Conservation (phyloP, 192 early-diverging fungal genomes). For the Linnemannia elongata region DNA sequence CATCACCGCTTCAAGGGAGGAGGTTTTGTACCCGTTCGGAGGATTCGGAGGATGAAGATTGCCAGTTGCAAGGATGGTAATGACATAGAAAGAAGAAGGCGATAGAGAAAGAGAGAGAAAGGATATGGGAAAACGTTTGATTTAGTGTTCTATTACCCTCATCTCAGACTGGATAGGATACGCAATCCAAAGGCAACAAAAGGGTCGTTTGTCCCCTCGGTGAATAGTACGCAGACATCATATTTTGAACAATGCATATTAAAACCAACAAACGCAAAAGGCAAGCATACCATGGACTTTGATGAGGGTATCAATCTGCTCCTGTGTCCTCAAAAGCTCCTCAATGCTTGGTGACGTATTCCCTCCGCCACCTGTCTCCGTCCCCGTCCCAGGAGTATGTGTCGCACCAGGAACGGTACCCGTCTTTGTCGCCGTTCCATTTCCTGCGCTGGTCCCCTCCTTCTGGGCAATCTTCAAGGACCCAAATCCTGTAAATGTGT, state of each 20-base stretch:
- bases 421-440: neutral
- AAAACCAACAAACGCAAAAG: neutral
- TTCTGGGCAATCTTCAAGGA: conserved; percentile 23
- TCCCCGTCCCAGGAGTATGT: neutral
- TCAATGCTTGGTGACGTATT: neutral
- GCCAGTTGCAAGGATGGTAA: neutral
- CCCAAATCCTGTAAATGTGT: conserved; percentile 21
- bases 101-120: neutral
- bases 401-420: neutral
- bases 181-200: neutral
- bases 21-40: neutral
- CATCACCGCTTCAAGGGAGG: conserved; percentile 7
- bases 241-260: neutral
- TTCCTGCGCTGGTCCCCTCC: conserved; percentile 15
- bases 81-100: neutral
- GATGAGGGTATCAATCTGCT: neutral
- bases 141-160: neutral
- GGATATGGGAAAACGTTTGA: neutral
- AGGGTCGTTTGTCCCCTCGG: too few relatives aligned
- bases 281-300: conserved; percentile 37
- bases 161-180: too few relatives aligned
- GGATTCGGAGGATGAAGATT: neutral
- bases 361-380: neutral
- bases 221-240: neutral
- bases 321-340: neutral